phyloP scores from a whole-genome alignment of 192 early-diverging fungal species.

The Mortierella claussenii region DNA sequence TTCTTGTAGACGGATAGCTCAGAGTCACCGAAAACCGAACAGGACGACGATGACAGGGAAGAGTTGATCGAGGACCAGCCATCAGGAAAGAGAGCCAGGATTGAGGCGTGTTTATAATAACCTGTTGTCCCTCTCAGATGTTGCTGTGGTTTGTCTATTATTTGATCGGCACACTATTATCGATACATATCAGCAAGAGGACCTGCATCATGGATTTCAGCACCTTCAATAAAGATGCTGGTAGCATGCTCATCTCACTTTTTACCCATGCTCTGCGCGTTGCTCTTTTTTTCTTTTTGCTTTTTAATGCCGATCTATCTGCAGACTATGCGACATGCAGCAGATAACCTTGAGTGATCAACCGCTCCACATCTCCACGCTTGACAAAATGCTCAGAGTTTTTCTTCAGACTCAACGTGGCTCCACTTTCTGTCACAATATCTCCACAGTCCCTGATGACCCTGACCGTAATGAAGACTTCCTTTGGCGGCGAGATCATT shows the following conservation, averaged over 20 bases:
- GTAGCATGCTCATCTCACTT: no score
- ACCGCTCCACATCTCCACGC: slow-evolving; percentile 88
- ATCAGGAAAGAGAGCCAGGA: slow-evolving; percentile 30
- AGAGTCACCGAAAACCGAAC: slow-evolving; percentile 54
- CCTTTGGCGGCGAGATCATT: slow-evolving; percentile 85
- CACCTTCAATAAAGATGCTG: no score
- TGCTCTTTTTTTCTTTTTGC: neutral
- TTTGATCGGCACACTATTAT: no score
- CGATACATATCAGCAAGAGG: no score
- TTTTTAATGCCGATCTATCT: no score
- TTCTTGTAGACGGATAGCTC: slow-evolving; percentile 27
- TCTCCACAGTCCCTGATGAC: slow-evolving; percentile 92
- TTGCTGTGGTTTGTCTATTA: neutral
- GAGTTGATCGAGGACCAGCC: slow-evolving; percentile 60
- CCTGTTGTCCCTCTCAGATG: no score
- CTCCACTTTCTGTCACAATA: slow-evolving; percentile 87
- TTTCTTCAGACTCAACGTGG: slow-evolving; percentile 73
- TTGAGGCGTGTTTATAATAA: slow-evolving; percentile 43
- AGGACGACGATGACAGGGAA: slow-evolving; percentile 50
- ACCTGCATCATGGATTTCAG: no score
- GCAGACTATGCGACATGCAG: slow-evolving; percentile 74
- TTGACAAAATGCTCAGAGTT: slow-evolving; percentile 89
- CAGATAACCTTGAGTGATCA: slow-evolving; percentile 88
- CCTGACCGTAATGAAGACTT: slow-evolving; percentile 92
- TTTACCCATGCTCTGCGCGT: no score